Evolutionary conservation across 78 protist species (phyloP).

Genomic region (Planoprotostelium fungivorum): DNA sequence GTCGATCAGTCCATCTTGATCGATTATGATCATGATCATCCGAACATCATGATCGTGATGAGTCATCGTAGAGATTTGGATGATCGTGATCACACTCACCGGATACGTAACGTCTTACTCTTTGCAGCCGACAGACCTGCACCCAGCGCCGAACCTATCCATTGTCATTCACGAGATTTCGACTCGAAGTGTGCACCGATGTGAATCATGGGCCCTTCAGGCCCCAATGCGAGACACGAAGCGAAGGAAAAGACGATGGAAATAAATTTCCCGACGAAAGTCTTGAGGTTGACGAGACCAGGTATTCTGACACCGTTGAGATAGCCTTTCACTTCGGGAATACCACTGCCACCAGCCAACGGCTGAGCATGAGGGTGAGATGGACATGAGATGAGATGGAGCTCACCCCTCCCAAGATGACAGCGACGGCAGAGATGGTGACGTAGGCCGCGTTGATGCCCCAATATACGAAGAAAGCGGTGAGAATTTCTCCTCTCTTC

Average conservation of each 20-base stretch:
- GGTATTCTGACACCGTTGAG: constrained; percentile 87
- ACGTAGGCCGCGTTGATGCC: neutral
- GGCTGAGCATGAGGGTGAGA: constrained; percentile 17
- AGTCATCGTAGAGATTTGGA: neutral
- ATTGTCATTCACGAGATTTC: neutral
- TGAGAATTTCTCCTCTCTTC: neutral
- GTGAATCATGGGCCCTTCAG: constrained; percentile 90
- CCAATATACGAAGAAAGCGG: neutral
- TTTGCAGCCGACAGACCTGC: constrained; percentile 17
- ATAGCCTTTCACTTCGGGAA: constrained; percentile 88
- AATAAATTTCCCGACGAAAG: constrained; percentile 69
- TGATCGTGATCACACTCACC: constrained; percentile 18
- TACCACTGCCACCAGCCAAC: constrained; percentile 76
- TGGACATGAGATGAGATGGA: neutral
- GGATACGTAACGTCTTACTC: neutral
- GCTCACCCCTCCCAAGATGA: neutral
- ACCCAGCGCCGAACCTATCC: constrained; percentile 7
- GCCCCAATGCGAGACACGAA: constrained; percentile 45
- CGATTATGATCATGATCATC: neutral
- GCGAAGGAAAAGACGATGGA: constrained; percentile 53
- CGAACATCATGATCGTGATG: neutral
- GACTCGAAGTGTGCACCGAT: constrained; percentile 22
- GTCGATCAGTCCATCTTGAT: neutral
- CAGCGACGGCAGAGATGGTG: neutral
- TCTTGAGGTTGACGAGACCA: constrained; percentile 58